Base-by-base conservation (phyloP, 257 asterid genomes). In the Nyctanthes arbortristis region DNA sequence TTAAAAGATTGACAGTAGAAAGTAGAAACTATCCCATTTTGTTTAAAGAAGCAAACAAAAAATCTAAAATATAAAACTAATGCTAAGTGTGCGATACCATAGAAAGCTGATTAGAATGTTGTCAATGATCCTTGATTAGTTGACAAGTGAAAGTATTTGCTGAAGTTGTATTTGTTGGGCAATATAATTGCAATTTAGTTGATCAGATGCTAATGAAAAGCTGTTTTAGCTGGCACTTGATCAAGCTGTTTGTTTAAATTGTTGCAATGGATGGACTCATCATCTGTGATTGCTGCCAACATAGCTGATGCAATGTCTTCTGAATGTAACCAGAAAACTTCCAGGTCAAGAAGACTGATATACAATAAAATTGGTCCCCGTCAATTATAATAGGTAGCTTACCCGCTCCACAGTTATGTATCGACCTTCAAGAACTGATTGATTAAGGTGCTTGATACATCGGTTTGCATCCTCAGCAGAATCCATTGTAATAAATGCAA, bases 261-360 rank as follows among this genome's bases (percentile, higher is more conserved):
- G 97, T 89, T 89, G 96, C 89, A 85, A 91, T 81, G 90, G 90
- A 77, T 87, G 94, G 89, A 83, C 90, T 94, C 96, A 78, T 90
- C 94, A 89, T 86, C 99, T 89, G 87, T 94, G 96, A 81, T 86
- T 84, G 93, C 91, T 86, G 96, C 95, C 95, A 91, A 87, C 90
- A 91, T 72, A 81, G 95, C 95, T 91, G 96, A 85, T 78, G 83
- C 90, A 88, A 86, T 84, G 79, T 84, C 88, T 91, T 94, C 99
- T 94, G 97, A 88, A 94, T 82, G 82, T 89, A 86, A 84, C 93
- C 97, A 91, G 86, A 88, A 88, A 88, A 87, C 91, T 92, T 91
- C 85, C 91, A 88, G 77, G 93, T 88, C 89, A 89, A 93, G 89
- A 75, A 79, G 81, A 82, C 83, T 73, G 76, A 74, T 73, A 76